Evolutionary conservation across 352 stramenopile genomes (phyloP).

Genomic region (Phytophthora boehmeriae): DNA sequence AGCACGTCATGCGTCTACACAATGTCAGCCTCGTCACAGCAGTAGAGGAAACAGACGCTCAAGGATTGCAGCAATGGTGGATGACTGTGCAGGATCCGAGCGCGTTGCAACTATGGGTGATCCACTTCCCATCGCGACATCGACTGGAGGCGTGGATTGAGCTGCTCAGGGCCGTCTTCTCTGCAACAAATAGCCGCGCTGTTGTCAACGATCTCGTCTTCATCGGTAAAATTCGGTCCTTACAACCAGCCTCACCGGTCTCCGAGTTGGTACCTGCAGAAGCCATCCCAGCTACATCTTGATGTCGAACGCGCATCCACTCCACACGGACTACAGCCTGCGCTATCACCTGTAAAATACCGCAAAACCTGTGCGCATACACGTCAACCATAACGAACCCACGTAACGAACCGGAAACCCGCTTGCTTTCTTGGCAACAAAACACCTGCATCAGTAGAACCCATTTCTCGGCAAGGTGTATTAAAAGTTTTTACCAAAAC

Average conservation of each 20-base stretch:
- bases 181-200: conserved; percentile 31
- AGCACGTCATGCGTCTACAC: conserved; percentile 55
- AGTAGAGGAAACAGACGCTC: conserved; percentile 47
- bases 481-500: conserved; percentile 69
- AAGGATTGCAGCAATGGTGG: conserved; percentile 50
- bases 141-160: conserved; percentile 50
- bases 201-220: conserved; percentile 54
- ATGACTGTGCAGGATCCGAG: conserved; percentile 69
- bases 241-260: not conserved
- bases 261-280: conserved; percentile 2
- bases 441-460: conserved; percentile 64
- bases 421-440: conserved; percentile 39
- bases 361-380: conserved; percentile 31
- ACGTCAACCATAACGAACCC: conserved; percentile 30
- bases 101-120: conserved; percentile 63
- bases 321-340: not conserved
- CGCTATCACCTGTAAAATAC: not conserved
- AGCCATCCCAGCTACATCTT: not conserved
- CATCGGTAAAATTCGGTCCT: not conserved
- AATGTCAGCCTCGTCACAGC: conserved; percentile 67
- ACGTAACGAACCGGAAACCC: conserved; percentile 27
- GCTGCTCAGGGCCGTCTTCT: conserved; percentile 44
- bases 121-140: conserved; percentile 56
- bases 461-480: conserved; percentile 82
- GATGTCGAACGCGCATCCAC: not conserved